Evolutionary conservation across 1,139 yeast genomes (phyloP).

Genomic region (Yueomyces sp.): DNA sequence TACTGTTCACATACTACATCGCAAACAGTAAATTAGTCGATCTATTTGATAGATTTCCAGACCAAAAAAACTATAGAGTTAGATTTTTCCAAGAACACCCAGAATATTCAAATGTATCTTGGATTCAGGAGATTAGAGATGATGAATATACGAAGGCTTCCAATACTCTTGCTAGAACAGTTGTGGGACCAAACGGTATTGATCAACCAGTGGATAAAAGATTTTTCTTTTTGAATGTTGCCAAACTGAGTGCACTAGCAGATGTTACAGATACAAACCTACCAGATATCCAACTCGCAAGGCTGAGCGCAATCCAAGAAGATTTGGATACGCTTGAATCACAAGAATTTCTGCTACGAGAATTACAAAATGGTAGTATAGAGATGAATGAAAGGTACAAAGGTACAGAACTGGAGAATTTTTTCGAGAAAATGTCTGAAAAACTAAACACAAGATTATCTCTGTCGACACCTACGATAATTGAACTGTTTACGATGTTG

Average conservation of each 20-base stretch:
- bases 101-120: constrained; percentile 46
- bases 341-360: constrained; percentile 31
- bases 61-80: constrained; percentile 37
- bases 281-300: not conserved
- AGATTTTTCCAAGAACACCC: constrained; percentile 39
- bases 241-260: constrained; percentile 42
- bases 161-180: constrained; percentile 32
- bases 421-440: constrained; percentile 8
- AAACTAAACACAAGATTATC: constrained; percentile 18
- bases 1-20: constrained; percentile 50
- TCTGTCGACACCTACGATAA: constrained; percentile 35
- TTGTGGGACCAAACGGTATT: constrained; percentile 30
- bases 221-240: constrained; percentile 53
- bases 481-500: constrained; percentile 45
- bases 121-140: constrained; percentile 58
- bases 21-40: constrained; percentile 26
- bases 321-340: constrained; percentile 35
- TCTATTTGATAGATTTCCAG: constrained; percentile 38
- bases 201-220: constrained; percentile 26
- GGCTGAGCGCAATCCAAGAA: constrained; percentile 25
- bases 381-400: constrained; percentile 8
- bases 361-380: constrained; percentile 22
- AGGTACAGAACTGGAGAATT: constrained; percentile 7
- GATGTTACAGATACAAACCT: constrained; percentile 6
- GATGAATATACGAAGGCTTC: constrained; percentile 41